phyloP scores from a whole-genome alignment of 306 rosid species.

The Comarum palustre region DNA sequence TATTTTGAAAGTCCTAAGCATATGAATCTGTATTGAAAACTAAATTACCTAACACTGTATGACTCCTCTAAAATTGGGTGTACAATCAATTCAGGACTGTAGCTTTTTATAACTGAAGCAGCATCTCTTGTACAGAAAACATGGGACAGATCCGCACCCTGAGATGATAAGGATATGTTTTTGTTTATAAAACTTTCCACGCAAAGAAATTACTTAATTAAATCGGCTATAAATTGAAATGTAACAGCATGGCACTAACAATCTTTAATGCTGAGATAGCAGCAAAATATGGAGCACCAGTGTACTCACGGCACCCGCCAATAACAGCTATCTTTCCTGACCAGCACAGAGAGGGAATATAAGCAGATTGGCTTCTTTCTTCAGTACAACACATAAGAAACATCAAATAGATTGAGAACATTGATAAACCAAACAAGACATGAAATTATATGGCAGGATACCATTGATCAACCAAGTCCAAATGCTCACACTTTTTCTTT shows the following conservation, averaged over 20 bases:
- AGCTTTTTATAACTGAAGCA: slow-evolving; percentile 80
- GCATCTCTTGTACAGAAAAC: slow-evolving; percentile 93
- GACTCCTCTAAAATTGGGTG: slow-evolving; percentile 89
- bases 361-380: slow-evolving; percentile 13
- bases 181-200: slow-evolving; percentile 13
- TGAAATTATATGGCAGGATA: neutral
- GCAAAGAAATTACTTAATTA: neutral
- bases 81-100: slow-evolving; percentile 88
- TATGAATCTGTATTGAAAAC: slow-evolving; percentile 7
- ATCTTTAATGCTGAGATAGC: slow-evolving; percentile 89
- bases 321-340: slow-evolving; percentile 88
- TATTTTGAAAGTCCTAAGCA: slow-evolving; percentile 9
- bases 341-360: slow-evolving; percentile 27
- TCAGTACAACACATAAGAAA: slow-evolving; percentile 3
- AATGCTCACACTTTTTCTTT: neutral
- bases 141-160: slow-evolving; percentile 96
- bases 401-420: neutral
- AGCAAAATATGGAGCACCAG: slow-evolving; percentile 96
- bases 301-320: slow-evolving; percentile 97
- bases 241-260: slow-evolving; percentile 40
- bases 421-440: neutral
- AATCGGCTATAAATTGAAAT: slow-evolving; percentile 4
- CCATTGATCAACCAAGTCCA: neutral
- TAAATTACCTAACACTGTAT: slow-evolving; percentile 56
- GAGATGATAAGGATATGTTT: slow-evolving; percentile 20